Percentiles rank a stretch among this genome's conserved stretches.
Evolutionary conservation across 805 yeast species (phyloP).

Genomic region (Saturnispora galanensis): DNA sequence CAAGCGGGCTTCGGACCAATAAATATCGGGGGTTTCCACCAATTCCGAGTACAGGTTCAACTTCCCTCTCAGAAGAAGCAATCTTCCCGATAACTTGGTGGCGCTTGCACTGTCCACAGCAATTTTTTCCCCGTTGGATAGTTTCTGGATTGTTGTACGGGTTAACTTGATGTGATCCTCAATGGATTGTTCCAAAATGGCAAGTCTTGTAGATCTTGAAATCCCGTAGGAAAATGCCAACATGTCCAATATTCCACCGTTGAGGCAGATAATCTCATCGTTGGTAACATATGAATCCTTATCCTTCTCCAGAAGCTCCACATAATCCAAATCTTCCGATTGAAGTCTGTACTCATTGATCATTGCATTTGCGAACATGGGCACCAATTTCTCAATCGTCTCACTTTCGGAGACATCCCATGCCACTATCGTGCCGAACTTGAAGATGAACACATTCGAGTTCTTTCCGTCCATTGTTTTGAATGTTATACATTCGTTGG

Average conservation of each 20-base stretch:
- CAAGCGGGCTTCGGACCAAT: constrained; percentile 85
- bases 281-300: constrained; percentile 31
- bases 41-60: constrained; percentile 79
- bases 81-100: constrained; percentile 58
- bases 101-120: constrained; percentile 51
- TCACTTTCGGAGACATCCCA: constrained; percentile 67
- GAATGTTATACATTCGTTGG: constrained; percentile 56
- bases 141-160: constrained; percentile 50
- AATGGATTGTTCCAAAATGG: constrained; percentile 63
- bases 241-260: constrained; percentile 60
- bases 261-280: constrained; percentile 57
- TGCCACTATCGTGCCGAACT: constrained; percentile 72
- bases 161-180: constrained; percentile 62
- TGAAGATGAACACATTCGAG: constrained; percentile 44
- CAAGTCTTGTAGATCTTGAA: constrained; percentile 77
- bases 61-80: constrained; percentile 70
- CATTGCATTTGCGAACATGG: constrained; percentile 41
- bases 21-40: constrained; percentile 85
- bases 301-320: constrained; percentile 21
- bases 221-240: constrained; percentile 86
- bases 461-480: constrained; percentile 30
- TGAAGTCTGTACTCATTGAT: constrained; percentile 44
- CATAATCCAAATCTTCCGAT: constrained; percentile 80
- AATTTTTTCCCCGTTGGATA: constrained; percentile 52
- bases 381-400: constrained; percentile 38